phyloP scores from a whole-genome alignment of 305 asterid genomes.

The Solanum hybrid region DNA sequence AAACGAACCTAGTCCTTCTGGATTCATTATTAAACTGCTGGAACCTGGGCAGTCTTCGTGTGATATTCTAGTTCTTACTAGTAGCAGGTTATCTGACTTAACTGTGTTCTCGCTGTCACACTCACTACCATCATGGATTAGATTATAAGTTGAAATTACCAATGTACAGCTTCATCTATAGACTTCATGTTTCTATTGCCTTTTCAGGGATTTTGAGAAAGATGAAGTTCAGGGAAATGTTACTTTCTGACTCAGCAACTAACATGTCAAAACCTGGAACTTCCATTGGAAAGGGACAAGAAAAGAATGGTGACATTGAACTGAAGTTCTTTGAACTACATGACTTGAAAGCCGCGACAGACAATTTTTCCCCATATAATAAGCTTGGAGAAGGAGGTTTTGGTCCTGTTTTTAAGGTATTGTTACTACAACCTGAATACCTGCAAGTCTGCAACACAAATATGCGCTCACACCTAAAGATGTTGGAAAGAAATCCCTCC shows the following conservation, averaged over 20 bases:
- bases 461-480: not conserved
- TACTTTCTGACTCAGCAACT: not conserved
- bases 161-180: not conserved
- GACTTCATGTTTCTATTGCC: not conserved
- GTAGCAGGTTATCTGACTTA: not conserved
- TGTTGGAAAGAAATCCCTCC: not conserved
- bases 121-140: not conserved
- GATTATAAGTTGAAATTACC: not conserved
- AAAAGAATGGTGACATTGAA: not conserved
- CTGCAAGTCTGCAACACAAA: not conserved
- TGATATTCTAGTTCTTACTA: not conserved
- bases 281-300: not conserved
- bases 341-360: not conserved
- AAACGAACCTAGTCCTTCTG: not conserved
- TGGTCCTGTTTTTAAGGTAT: conserved; percentile 35
- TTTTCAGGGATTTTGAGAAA: conserved; percentile 3
- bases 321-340: not conserved
- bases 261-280: not conserved
- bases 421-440: not conserved
- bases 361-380: conserved; percentile 11
- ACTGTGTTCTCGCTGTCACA: not conserved
- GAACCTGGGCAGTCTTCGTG: not conserved
- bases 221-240: not conserved
- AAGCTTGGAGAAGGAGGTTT: conserved; percentile 37
- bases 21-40: not conserved